Evolutionary conservation across 176 grass and related monocot genomes (phyloP).

Genomic region (Guadua angustifolia): DNA sequence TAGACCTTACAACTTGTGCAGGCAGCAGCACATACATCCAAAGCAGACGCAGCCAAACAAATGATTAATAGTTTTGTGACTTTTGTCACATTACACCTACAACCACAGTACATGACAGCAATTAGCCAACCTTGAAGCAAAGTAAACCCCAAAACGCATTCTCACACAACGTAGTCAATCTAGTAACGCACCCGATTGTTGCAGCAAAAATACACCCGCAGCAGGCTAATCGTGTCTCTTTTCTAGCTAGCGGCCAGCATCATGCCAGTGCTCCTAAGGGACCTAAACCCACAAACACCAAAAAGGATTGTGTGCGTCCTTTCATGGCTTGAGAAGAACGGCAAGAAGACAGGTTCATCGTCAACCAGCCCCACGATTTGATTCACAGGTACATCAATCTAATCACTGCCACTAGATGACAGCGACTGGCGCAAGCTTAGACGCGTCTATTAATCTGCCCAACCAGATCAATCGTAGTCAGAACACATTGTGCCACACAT

Average conservation of each 20-base stretch:
- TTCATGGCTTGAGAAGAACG: not conserved
- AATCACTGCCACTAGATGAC: too few species aligned
- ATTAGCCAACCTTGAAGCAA: not conserved
- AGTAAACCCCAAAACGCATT: not conserved
- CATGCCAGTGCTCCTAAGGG: too few species aligned
- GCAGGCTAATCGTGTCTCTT: not conserved
- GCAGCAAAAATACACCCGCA: not conserved
- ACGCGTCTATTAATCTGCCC: not conserved
- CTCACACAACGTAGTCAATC: not conserved
- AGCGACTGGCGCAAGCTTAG: not conserved
- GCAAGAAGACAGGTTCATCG: not conserved
- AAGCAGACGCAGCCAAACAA: slow-evolving; percentile 3
- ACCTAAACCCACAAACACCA: too few species aligned
- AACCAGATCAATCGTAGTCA: not conserved
- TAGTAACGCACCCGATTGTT: not conserved
- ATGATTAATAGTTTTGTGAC: not conserved
- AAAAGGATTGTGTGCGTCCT: too few species aligned
- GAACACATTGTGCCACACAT: not conserved
- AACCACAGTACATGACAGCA: slow-evolving; percentile 9
- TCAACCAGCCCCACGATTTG: not conserved
- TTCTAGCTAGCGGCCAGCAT: too few species aligned
- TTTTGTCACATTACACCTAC: slow-evolving; percentile 8
- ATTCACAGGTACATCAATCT: not conserved
- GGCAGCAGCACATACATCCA: slow-evolving; percentile 25
- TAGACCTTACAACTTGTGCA: not conserved